Evolutionary conservation across 2,329 filamentous ascomycete species (phyloP).

Genomic region (Chaetomium sp.): DNA sequence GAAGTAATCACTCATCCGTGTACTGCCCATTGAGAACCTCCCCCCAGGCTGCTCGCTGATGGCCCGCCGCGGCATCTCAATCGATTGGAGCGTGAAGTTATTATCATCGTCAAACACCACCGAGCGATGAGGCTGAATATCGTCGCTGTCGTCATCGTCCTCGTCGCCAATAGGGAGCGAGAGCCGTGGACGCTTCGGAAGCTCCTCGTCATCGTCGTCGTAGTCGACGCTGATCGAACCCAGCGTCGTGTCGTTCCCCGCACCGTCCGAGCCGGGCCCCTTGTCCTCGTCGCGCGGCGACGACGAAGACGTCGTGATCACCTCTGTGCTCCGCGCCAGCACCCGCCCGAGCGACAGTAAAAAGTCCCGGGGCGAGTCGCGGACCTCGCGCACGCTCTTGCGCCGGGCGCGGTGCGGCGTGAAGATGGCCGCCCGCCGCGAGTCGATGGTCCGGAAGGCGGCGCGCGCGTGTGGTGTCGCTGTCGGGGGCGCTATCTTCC

Average conservation of each 20-base stretch:
- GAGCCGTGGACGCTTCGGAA: conserved; percentile 35
- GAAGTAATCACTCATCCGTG: conserved; percentile 59
- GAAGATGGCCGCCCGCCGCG: conserved; percentile 60
- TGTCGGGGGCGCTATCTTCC: conserved; percentile 50
- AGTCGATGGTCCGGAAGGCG: conserved; percentile 59
- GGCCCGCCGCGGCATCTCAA: conserved; percentile 61
- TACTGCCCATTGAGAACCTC: conserved; percentile 55
- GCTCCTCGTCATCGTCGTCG: conserved; percentile 34
- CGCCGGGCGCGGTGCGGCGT: conserved; percentile 61
- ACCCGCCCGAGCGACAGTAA: conserved; percentile 57
- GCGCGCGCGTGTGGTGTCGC: conserved; percentile 66
- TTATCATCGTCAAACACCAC: conserved; percentile 61
- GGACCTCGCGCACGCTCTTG: conserved; percentile 58
- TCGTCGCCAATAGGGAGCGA: conserved; percentile 42
- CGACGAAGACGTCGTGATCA: conserved; percentile 52
- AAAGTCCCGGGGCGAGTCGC: conserved; percentile 58
- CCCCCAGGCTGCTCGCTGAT: conserved; percentile 49
- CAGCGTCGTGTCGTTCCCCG: conserved; percentile 29
- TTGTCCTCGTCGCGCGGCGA: conserved; percentile 39
- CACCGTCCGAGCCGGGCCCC: conserved; percentile 17
- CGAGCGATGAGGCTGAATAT: conserved; percentile 56
- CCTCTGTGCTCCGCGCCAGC: conserved; percentile 53
- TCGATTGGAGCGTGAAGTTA: conserved; percentile 59
- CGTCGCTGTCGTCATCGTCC: conserved; percentile 53
- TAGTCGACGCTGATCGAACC: conserved; percentile 29